phyloP scores from a whole-genome alignment of 2,329 filamentous ascomycete genomes.

The Keithomyces neogunnii region DNA sequence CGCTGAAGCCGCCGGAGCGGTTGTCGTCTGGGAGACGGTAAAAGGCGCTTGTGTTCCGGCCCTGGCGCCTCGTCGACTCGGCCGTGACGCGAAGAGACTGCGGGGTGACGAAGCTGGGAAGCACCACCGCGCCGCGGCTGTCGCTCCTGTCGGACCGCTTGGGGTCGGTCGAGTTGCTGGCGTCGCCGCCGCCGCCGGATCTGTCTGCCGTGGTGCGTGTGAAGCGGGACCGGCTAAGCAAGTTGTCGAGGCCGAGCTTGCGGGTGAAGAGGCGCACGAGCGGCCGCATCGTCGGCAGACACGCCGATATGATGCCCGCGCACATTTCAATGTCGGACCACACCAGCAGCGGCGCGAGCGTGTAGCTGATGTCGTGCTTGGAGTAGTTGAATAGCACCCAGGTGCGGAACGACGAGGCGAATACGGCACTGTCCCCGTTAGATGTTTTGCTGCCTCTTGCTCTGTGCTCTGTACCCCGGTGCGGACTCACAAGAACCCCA shows the following conservation, averaged over 20 bases:
- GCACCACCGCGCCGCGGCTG: background rate
- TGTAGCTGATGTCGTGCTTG: constrained; percentile 32
- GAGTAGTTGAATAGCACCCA: constrained; percentile 36
- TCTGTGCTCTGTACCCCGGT: background rate
- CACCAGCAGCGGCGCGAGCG: constrained; percentile 24
- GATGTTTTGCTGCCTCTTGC: background rate
- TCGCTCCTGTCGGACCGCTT: constrained; percentile 1
- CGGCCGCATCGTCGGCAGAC: constrained; percentile 42
- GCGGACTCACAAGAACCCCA: constrained; percentile 33
- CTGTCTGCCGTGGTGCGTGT: background rate
- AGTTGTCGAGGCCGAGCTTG: constrained; percentile 28
- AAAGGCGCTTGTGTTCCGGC: constrained; percentile 17
- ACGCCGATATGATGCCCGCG: constrained; percentile 43
- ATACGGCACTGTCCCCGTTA: constrained; percentile 30
- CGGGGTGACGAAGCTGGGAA: background rate
- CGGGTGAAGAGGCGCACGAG: constrained; percentile 29
- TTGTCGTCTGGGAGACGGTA: constrained; percentile 26
- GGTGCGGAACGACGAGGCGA: constrained; percentile 39
- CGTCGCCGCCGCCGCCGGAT: background rate
- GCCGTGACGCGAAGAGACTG: constrained; percentile 3
- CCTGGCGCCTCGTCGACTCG: constrained; percentile 12
- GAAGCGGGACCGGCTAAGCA: constrained; percentile 8
- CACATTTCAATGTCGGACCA: constrained; percentile 31
- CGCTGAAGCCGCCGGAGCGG: background rate
- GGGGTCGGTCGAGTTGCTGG: background rate